Evolutionary conservation across 2,329 filamentous ascomycete species (phyloP).

Genomic region (Epichloe aotearoae): DNA sequence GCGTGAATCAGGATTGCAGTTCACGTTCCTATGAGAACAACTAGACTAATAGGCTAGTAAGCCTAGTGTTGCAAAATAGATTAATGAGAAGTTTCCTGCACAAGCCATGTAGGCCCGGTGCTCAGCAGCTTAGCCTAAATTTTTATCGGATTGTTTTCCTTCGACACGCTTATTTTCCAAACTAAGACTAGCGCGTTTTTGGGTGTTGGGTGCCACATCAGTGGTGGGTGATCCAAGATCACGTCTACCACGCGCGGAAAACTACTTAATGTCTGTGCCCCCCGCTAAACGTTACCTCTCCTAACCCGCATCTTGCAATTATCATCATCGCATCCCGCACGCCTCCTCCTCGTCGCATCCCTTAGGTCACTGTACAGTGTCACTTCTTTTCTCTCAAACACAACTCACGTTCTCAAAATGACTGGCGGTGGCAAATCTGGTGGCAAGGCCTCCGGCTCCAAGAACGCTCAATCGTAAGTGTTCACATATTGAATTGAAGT

Average conservation of each 20-base stretch:
- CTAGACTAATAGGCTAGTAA: too few species aligned
- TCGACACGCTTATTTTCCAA: constrained; percentile 17
- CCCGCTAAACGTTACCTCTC: constrained; percentile 27
- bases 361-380: constrained; percentile 7
- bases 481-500: background rate
- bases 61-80: too few species aligned
- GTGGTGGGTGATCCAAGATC: constrained; percentile 36
- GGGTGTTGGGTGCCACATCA: background rate
- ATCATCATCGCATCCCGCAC: constrained; percentile 23
- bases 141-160: constrained; percentile 14
- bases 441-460: constrained; percentile 97
- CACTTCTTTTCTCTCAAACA: background rate
- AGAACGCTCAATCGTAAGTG: constrained; percentile 98
- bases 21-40: too few species aligned
- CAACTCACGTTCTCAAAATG: constrained; percentile 57
- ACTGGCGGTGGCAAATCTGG: constrained; percentile 99
- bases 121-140: constrained; percentile 12
- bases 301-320: constrained; percentile 22
- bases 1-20: too few species aligned
- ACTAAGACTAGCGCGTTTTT: constrained; percentile 17
- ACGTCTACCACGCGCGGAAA: constrained; percentile 33
- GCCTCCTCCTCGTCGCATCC: constrained; percentile 8
- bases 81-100: too few species aligned
- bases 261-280: constrained; percentile 41
- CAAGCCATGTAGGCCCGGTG: background rate